Base-by-base conservation (phyloP, 2,329 filamentous ascomycete species). In the Didymella arachidicola region DNA sequence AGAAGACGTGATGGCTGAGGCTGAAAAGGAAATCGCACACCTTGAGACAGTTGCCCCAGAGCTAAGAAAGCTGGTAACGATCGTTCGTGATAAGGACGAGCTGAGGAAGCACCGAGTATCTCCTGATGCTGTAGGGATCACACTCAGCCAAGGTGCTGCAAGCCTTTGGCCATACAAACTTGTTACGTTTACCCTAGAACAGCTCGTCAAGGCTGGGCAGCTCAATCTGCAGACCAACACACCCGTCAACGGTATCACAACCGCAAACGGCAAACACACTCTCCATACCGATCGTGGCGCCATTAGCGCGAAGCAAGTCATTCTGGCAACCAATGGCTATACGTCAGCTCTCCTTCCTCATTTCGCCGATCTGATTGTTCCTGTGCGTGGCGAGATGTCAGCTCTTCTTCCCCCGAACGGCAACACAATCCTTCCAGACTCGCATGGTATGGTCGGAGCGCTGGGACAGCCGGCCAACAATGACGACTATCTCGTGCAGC, bases 101-200 rank as follows among this genome's bases (percentile, higher is more conserved):
- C 77, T 91, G 4, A 78, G 76, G 27, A 77, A 77, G 32, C 80
- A 90, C 25, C 80, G 87, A 30, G 66, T 78, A n/a, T 61, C 62
- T 27, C 61, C 67, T 12, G 69, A 69, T 7, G 88, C 87, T 7
- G 71, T 82, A 7, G 91, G 88, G 2, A 89, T 87, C 6, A 82
- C 92, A 3, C 78, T 89, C 16, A 89, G 89, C 61, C 79, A 80
- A 39, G 79, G 85, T 41, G 90, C 91, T 0, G 90, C 87, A 0
- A 87, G 86, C 65, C 73, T 92, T 44, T 93, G 90, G 90, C 92
- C 92, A 0, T 96, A 96, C 76, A 96, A 95, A 77, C 84, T 96
- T 18, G 87, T 96, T 2, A 81, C 87, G 1, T 89, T 87, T 77
- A 82, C 93, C 0, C 78, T 96, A 0, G 86, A 91, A 71, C 75